These are phyloP conservation scores for Volvariella volvacea DNA, from an alignment of 1,284 basidiomycete species.

Conservation along the genomic window DNA sequence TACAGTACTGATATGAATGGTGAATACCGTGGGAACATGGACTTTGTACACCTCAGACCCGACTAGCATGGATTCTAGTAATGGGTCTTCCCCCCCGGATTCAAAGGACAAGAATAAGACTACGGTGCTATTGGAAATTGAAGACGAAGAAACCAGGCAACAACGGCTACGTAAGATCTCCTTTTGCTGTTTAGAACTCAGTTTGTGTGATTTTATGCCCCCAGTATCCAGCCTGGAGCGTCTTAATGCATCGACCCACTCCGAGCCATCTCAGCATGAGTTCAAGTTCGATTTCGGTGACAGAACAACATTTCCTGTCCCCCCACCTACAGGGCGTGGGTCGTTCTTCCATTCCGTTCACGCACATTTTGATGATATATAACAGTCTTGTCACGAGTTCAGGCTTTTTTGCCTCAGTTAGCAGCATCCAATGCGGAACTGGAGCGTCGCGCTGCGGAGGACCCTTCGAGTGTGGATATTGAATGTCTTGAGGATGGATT, in stretches of 20 bases:
- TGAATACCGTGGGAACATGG: too few relatives aligned
- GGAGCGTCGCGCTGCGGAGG: slow-evolving; percentile 30
- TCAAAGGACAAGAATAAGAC: too few relatives aligned
- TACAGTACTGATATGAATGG: too few relatives aligned
- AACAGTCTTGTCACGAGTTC: slow-evolving; percentile 53
- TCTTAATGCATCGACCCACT: slow-evolving; percentile 15
- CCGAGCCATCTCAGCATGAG: slow-evolving; percentile 5
- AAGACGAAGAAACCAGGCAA: slow-evolving; percentile 23
- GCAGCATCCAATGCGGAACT: slow-evolving; percentile 56
- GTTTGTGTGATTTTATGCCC: too few relatives aligned
- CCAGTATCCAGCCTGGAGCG: slow-evolving; percentile 23
- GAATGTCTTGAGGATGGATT: slow-evolving; percentile 45
- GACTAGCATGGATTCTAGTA: too few relatives aligned
- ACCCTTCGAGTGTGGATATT: slow-evolving; percentile 56
- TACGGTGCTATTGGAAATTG: too few relatives aligned
- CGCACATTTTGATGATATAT: not conserved
- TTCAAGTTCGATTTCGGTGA: slow-evolving; percentile 24
- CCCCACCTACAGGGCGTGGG: slow-evolving; percentile 23
- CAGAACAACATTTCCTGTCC: slow-evolving; percentile 17
- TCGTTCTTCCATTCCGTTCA: slow-evolving; percentile 4
- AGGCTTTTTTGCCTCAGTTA: slow-evolving; percentile 57
- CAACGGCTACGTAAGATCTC: slow-evolving; percentile 21
- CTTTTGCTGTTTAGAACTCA: slow-evolving; percentile 14
- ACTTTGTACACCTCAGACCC: too few relatives aligned
- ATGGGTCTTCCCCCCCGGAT: too few relatives aligned